Evolutionary conservation across 345 rosid genomes (phyloP).

Genomic region (Linum usitatissimum): DNA sequence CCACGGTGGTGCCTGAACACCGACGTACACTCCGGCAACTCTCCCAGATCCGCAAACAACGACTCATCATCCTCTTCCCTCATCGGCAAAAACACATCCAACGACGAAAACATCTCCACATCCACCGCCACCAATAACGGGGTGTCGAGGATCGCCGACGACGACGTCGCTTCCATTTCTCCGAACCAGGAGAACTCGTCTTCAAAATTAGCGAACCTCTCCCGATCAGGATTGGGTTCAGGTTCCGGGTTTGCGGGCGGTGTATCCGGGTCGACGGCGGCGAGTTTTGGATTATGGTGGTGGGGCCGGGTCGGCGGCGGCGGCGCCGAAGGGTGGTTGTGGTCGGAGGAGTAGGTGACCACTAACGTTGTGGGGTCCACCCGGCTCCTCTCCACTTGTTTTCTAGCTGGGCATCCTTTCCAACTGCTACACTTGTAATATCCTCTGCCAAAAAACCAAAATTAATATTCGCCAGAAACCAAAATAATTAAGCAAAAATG

Average conservation of each 20-base stretch:
- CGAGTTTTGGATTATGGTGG: slow-evolving; percentile 10
- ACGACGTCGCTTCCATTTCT: slow-evolving; percentile 68
- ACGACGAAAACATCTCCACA: slow-evolving; percentile 15
- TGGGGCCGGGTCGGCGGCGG: slow-evolving; percentile 18
- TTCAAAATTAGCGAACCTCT: slow-evolving; percentile 30
- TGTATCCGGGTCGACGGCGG: slow-evolving; percentile 1
- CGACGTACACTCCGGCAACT: slow-evolving; percentile 88
- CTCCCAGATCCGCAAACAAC: slow-evolving; percentile 89
- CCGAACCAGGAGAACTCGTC: slow-evolving; percentile 51
- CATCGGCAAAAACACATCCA: slow-evolving; percentile 31
- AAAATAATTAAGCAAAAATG: no score
- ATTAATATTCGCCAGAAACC: no score
- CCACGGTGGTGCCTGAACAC: slow-evolving; percentile 60
- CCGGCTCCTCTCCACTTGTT: slow-evolving; percentile 86
- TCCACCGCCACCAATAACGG: slow-evolving; percentile 38
- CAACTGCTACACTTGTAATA: slow-evolving; percentile 93
- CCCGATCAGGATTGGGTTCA: slow-evolving; percentile 25
- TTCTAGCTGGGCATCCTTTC: slow-evolving; percentile 92
- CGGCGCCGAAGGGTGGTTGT: slow-evolving; percentile 84
- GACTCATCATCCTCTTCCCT: slow-evolving; percentile 76
- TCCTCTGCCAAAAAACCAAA: slow-evolving; percentile 38
- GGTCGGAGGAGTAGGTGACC: slow-evolving; percentile 80
- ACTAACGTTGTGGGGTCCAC: slow-evolving; percentile 71
- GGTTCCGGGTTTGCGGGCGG: slow-evolving; percentile 1
- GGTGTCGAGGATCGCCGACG: slow-evolving; percentile 57